phyloP scores from a whole-genome alignment of 805 yeast species.

The Metschnikowia baotianmanensis region DNA sequence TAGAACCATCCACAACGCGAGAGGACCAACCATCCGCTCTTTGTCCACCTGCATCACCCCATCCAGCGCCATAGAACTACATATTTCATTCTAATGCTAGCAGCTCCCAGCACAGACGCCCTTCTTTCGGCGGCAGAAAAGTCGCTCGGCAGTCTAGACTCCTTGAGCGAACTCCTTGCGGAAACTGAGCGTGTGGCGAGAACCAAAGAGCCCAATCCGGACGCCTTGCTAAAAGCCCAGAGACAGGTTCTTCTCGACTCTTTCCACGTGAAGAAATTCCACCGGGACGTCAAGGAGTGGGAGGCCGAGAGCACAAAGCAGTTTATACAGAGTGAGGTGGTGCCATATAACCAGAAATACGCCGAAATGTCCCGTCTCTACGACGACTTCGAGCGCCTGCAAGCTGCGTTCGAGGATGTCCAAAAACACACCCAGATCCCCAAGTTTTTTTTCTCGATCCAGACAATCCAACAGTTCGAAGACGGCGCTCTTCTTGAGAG shows the following conservation, averaged over 20 bases:
- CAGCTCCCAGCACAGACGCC: not conserved
- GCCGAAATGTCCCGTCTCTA: conserved; percentile 31
- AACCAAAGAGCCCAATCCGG: not conserved
- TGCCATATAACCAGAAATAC: conserved; percentile 29
- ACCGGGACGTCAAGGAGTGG: conserved; percentile 30
- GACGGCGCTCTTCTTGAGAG: conserved; percentile 19
- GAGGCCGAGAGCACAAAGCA: conserved; percentile 19
- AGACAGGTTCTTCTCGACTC: conserved; percentile 28
- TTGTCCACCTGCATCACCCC: no score
- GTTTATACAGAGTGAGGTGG: conserved; percentile 25
- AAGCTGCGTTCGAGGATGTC: conserved; percentile 24
- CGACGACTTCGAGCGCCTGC: conserved; percentile 22
- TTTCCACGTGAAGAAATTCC: conserved; percentile 31
- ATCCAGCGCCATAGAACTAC: no score
- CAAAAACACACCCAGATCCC: conserved; percentile 27
- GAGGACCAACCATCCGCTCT: no score
- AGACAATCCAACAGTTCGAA: conserved; percentile 28
- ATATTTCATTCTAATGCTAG: no score
- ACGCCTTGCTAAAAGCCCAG: conserved; percentile 2
- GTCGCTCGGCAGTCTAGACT: conserved; percentile 9
- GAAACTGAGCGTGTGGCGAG: conserved; percentile 2
- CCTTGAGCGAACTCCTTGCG: conserved; percentile 7
- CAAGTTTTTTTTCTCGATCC: conserved; percentile 25
- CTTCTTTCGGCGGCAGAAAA: conserved; percentile 6
- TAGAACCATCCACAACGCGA: no score